Percentiles rank a stretch among this genome's conserved stretches.
Evolutionary conservation across 164 flowering plant species (phyloP).

Genomic region (Houttuynia cordata): DNA sequence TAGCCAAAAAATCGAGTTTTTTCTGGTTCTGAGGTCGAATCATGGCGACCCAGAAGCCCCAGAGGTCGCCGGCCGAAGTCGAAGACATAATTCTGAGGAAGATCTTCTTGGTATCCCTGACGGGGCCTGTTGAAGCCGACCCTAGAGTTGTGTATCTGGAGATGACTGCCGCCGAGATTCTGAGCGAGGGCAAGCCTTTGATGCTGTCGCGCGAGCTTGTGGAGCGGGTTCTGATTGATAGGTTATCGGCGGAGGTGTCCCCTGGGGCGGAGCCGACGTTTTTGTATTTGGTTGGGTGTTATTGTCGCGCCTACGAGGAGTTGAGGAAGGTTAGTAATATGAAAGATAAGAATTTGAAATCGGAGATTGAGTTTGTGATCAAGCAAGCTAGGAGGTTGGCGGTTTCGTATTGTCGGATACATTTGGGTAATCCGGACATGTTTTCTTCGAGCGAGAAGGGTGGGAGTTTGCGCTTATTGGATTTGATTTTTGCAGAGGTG

Average conservation of each 20-base stretch:
- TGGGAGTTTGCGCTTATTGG: conserved; percentile 43
- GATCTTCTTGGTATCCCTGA: conserved; percentile 54
- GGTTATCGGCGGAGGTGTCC: conserved; percentile 40
- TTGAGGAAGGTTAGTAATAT: conserved; percentile 54
- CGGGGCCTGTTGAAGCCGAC: conserved; percentile 35
- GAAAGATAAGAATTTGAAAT: conserved; percentile 58
- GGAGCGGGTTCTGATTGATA: conserved; percentile 75
- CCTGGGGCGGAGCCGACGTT: conserved; percentile 60
- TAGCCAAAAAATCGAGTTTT: neutral
- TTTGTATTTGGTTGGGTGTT: conserved; percentile 54
- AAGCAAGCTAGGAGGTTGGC: conserved; percentile 57
- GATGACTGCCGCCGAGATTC: conserved; percentile 77
- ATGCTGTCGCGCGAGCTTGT: conserved; percentile 47
- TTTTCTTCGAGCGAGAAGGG: conserved; percentile 22
- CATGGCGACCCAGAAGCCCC: conserved; percentile 62
- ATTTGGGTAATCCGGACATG: conserved; percentile 70
- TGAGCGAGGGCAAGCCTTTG: conserved; percentile 64
- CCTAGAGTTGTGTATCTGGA: conserved; percentile 55
- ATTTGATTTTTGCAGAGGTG: conserved; percentile 56
- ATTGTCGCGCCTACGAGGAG: conserved; percentile 74
- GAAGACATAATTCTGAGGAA: conserved; percentile 84
- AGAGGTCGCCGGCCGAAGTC: conserved; percentile 46
- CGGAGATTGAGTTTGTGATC: conserved; percentile 53
- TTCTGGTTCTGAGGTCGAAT: neutral
- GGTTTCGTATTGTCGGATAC: conserved; percentile 66